A percentile compares a stretch with the other conserved stretches of the same genome.
Evolutionary conservation across 257 asterid genomes (phyloP).

Genomic region (Ocimum tenuiflorum): DNA sequence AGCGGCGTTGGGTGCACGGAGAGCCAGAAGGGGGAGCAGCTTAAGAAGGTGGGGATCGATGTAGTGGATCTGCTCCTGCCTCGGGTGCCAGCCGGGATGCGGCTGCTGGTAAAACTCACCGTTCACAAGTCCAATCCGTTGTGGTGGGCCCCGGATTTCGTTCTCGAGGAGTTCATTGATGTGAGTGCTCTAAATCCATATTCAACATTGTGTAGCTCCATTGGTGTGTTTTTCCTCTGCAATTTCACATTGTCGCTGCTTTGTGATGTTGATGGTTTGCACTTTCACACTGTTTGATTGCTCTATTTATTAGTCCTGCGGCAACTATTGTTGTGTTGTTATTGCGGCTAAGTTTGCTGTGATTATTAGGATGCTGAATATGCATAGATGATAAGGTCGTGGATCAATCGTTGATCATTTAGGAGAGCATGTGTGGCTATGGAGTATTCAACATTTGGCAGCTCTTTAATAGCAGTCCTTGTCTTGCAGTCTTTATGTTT

Average conservation of each 20-base stretch:
- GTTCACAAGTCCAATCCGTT: slow-evolving; percentile 32
- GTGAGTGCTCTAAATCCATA: slow-evolving; percentile 20
- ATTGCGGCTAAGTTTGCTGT: not conserved
- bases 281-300: not conserved
- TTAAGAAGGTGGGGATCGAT: slow-evolving; percentile 35
- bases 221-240: not conserved
- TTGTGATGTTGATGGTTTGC: not conserved
- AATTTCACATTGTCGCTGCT: not conserved
- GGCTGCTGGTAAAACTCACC: slow-evolving; percentile 37
- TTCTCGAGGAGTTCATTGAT: slow-evolving; percentile 43
- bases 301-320: not conserved
- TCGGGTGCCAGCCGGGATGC: slow-evolving; percentile 39
- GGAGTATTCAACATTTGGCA: too few relatives aligned
- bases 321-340: too few relatives aligned
- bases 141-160: slow-evolving; percentile 44
- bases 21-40: slow-evolving; percentile 39
- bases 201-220: not conserved
- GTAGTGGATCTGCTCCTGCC: slow-evolving; percentile 46
- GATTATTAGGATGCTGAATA: not conserved
- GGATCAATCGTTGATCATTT: too few relatives aligned
- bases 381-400: too few relatives aligned
- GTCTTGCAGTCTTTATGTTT: too few relatives aligned
- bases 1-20: slow-evolving; percentile 50
- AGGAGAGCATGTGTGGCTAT: too few relatives aligned
- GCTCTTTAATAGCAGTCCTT: too few relatives aligned